Evolutionary conservation across 2,329 filamentous ascomycete genomes (phyloP).

Genomic region (Diaporthe batatas): DNA sequence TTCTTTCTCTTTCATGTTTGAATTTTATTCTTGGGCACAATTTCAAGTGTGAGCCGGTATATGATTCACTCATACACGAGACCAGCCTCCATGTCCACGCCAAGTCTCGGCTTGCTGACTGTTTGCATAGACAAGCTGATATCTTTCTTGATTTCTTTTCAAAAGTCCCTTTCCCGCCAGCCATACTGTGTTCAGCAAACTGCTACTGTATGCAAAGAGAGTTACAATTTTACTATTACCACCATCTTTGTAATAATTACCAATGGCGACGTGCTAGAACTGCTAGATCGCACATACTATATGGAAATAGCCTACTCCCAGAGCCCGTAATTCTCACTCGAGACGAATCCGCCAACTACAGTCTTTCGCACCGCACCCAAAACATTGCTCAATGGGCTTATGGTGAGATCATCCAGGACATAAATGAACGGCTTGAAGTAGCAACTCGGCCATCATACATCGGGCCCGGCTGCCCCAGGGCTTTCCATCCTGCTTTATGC

Average conservation of each 20-base stretch:
- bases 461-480: no score
- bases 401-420: no score
- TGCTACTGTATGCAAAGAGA: not conserved
- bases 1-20: not conserved
- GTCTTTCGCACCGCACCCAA: no score
- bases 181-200: not conserved
- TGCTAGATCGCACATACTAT: not conserved
- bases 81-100: not conserved
- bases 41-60: not conserved
- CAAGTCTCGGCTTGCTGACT: not conserved
- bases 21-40: not conserved
- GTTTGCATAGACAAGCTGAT: not conserved
- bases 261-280: not conserved
- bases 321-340: not conserved
- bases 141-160: not conserved
- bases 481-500: no score
- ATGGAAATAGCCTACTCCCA: not conserved
- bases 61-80: not conserved
- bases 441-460: not conserved
- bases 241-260: not conserved
- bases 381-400: no score
- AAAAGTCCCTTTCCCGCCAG: not conserved
- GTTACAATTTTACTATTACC: not conserved
- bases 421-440: not conserved
- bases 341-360: not conserved